phyloP scores from a whole-genome alignment of 176 grass and related monocot species.

The Musa beccarii region DNA sequence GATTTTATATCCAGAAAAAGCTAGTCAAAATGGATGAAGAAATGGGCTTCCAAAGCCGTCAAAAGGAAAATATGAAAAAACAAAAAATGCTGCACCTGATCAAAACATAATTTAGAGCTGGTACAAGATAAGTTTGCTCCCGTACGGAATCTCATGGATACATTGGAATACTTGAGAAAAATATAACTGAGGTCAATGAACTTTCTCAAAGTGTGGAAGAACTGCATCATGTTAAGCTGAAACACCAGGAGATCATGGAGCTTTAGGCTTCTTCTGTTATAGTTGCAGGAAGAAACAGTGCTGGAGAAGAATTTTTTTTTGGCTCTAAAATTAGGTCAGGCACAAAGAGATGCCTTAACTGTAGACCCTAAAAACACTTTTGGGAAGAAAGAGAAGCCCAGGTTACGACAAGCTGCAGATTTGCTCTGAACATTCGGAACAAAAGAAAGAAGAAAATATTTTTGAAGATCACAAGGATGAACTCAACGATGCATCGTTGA shows the following conservation, averaged over 20 bases:
- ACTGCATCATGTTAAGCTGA: slow-evolving; percentile 22
- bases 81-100: slow-evolving; percentile 42
- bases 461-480: slow-evolving; percentile 34
- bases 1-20: slow-evolving; percentile 19
- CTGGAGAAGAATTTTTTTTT: slow-evolving; percentile 34
- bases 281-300: slow-evolving; percentile 35
- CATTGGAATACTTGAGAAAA: slow-evolving; percentile 49
- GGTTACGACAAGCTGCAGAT: slow-evolving; percentile 26
- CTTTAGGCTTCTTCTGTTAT: slow-evolving; percentile 23
- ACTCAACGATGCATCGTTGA: slow-evolving; percentile 15
- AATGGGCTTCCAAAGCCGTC: neutral
- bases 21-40: slow-evolving; percentile 4
- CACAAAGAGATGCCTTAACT: neutral
- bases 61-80: neutral
- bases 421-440: slow-evolving; percentile 32
- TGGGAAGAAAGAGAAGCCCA: slow-evolving; percentile 29
- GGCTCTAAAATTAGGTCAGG: slow-evolving; percentile 18
- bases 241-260: slow-evolving; percentile 27
- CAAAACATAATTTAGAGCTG: slow-evolving; percentile 41
- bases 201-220: slow-evolving; percentile 41
- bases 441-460: slow-evolving; percentile 38
- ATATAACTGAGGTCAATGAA: slow-evolving; percentile 40
- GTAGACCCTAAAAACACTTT: slow-evolving; percentile 29
- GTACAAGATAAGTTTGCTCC: slow-evolving; percentile 48
- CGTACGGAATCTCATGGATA: slow-evolving; percentile 39